Percentiles rank a stretch among this genome's conserved stretches.
Evolutionary conservation across 2,329 filamentous ascomycete species (phyloP).

Genomic region (Alternaria novae-zelandiae): DNA sequence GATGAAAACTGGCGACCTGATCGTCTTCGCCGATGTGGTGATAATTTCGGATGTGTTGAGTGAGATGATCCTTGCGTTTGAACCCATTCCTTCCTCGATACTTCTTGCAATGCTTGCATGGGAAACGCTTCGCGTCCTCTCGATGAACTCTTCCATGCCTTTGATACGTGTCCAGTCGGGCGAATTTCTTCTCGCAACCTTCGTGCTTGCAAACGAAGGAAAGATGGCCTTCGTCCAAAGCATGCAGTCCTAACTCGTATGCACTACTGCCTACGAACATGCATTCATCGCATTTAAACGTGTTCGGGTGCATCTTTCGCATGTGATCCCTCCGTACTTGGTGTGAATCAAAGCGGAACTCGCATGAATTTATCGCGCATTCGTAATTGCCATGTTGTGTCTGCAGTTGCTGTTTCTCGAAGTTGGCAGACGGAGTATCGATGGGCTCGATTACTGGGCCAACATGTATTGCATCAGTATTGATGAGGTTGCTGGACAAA

Average conservation of each 20-base stretch:
- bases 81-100: background rate
- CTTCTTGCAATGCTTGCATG: background rate
- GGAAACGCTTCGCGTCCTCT: background rate
- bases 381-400: too few species aligned
- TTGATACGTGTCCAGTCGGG: background rate
- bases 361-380: background rate
- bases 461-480: too few species aligned
- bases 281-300: background rate
- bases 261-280: fast-evolving
- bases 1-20: fast-evolving
- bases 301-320: fast-evolving
- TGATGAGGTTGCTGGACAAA: too few species aligned
- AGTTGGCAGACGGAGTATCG: background rate
- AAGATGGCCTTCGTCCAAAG: fast-evolving
- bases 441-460: fast-evolving
- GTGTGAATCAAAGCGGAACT: too few species aligned
- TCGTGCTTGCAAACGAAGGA: background rate
- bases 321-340: too few species aligned
- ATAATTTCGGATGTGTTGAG: background rate
- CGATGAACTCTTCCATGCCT: background rate
- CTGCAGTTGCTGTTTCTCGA: too few species aligned
- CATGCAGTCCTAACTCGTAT: background rate
- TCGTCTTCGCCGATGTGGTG: background rate
- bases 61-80: constrained; percentile 1
- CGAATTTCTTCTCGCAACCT: background rate